phyloP scores from a whole-genome alignment of 805 yeast genomes.

The Kodamaea nitidulidarum region DNA sequence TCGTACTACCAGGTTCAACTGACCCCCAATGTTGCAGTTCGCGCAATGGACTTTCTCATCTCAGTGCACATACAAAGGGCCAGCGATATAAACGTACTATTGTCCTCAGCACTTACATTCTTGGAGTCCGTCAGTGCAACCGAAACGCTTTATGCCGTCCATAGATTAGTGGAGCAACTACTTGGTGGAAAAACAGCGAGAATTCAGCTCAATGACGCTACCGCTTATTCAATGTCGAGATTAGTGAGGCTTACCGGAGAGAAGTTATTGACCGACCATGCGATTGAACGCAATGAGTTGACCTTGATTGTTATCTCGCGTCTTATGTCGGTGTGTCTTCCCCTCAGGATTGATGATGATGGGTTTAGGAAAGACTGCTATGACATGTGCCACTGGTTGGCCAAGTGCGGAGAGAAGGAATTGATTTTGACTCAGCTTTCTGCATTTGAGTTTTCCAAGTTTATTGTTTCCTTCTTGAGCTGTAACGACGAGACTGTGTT shows the following conservation, averaged over 20 bases:
- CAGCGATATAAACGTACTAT: conserved; percentile 1
- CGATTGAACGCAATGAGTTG: conserved; percentile 38
- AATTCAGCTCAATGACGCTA: no score
- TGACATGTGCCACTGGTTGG: conserved; percentile 48
- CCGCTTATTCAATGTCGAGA: conserved; percentile 3
- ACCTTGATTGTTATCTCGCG: conserved; percentile 31
- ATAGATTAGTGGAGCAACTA: background rate
- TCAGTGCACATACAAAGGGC: background rate
- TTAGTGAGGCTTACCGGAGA: conserved; percentile 29
- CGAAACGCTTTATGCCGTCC: conserved; percentile 1
- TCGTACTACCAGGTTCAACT: conserved; percentile 2
- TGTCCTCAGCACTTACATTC: background rate
- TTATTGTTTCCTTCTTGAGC: conserved; percentile 28
- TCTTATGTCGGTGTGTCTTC: conserved; percentile 22
- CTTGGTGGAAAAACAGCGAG: no score
- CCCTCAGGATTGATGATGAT: conserved; percentile 24
- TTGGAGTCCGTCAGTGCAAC: conserved; percentile 1
- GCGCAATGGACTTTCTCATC: background rate
- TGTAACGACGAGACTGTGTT: conserved; percentile 25
- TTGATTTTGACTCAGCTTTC: conserved; percentile 39
- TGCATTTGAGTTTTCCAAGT: conserved; percentile 23
- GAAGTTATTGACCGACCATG: conserved; percentile 22
- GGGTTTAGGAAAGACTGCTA: conserved; percentile 37
- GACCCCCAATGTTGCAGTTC: background rate
- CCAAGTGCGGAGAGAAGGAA: conserved; percentile 35